These are phyloP conservation scores for Hymenoscyphus repandus DNA, from an alignment of 2,329 filamentous ascomycete species.

Conservation along the genomic window DNA sequence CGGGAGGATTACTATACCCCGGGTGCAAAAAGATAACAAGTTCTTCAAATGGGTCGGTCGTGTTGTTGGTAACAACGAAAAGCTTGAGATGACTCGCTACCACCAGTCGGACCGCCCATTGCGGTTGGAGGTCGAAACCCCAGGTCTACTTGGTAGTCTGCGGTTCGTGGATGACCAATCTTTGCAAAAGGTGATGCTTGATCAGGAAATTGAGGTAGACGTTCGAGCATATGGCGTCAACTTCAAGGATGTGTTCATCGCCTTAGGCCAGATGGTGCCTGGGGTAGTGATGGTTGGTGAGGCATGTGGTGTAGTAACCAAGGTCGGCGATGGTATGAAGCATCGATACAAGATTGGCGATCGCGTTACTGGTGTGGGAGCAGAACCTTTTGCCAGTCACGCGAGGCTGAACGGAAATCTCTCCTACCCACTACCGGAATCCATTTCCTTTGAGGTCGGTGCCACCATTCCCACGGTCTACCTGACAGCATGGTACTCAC, in stretches of 20 bases:
- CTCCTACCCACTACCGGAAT: slow-evolving; percentile 8
- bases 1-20: too few species aligned
- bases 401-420: background rate
- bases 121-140: background rate
- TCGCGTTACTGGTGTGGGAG: slow-evolving; percentile 15
- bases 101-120: background rate
- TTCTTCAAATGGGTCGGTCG: too few species aligned
- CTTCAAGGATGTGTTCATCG: slow-evolving; percentile 13
- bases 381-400: slow-evolving; percentile 17
- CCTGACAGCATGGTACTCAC: slow-evolving; percentile 17
- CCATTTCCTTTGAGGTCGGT: slow-evolving; percentile 11
- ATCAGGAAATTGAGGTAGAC: slow-evolving; percentile 12
- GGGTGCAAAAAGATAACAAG: too few species aligned
- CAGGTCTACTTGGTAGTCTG: slow-evolving; percentile 16
- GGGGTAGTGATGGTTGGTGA: slow-evolving; percentile 7
- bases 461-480: slow-evolving; percentile 20
- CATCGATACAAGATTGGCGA: background rate
- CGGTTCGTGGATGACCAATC: slow-evolving; percentile 8
- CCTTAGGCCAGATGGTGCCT: slow-evolving; percentile 18
- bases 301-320: background rate
- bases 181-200: background rate
- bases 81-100: too few species aligned
- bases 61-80: too few species aligned
- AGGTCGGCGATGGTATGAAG: background rate
- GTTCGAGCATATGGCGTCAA: slow-evolving; percentile 12